These are phyloP conservation scores for Komagataella populi DNA, from an alignment of 805 yeast species.

Conservation along the genomic window DNA sequence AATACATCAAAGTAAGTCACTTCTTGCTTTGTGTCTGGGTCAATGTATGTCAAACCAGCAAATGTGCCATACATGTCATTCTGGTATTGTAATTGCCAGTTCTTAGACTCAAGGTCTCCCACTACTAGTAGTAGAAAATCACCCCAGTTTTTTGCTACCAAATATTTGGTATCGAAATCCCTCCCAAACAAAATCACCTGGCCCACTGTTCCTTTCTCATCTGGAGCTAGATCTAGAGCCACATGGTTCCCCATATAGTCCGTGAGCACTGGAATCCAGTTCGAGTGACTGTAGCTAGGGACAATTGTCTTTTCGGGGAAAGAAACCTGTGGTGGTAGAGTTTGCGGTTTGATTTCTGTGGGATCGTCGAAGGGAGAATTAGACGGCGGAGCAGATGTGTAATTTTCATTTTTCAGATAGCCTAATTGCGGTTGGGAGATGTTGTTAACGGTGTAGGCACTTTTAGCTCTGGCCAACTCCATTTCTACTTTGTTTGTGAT, in stretches of 20 bases:
- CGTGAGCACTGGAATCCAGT: constrained; percentile 82
- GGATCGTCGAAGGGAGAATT: background rate
- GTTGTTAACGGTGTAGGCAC: constrained; percentile 3
- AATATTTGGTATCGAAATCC: constrained; percentile 79
- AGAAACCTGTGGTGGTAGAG: constrained; percentile 39
- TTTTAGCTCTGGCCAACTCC: constrained; percentile 8
- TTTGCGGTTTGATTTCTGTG: constrained; percentile 20
- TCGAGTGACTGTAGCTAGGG: constrained; percentile 62
- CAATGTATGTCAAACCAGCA: constrained; percentile 54
- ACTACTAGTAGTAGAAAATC: constrained; percentile 70
- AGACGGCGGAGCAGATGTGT: background rate
- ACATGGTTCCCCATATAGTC: constrained; percentile 83
- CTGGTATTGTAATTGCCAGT: constrained; percentile 49
- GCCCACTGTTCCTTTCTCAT: constrained; percentile 58
- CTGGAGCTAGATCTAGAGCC: constrained; percentile 77
- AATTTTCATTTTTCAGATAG: constrained; percentile 7
- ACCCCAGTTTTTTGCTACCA: constrained; percentile 78
- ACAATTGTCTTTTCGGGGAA: constrained; percentile 65
- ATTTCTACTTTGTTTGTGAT: constrained; percentile 35
- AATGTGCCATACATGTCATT: constrained; percentile 55
- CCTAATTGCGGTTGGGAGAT: constrained; percentile 8
- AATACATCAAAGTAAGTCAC: constrained; percentile 24
- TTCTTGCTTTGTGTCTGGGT: constrained; percentile 37
- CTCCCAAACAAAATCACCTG: constrained; percentile 87
- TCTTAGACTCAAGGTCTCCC: constrained; percentile 67